Conservation (phyloP, 2,329 filamentous ascomycete species). For the Nannizziopsis barbatae region DNA sequence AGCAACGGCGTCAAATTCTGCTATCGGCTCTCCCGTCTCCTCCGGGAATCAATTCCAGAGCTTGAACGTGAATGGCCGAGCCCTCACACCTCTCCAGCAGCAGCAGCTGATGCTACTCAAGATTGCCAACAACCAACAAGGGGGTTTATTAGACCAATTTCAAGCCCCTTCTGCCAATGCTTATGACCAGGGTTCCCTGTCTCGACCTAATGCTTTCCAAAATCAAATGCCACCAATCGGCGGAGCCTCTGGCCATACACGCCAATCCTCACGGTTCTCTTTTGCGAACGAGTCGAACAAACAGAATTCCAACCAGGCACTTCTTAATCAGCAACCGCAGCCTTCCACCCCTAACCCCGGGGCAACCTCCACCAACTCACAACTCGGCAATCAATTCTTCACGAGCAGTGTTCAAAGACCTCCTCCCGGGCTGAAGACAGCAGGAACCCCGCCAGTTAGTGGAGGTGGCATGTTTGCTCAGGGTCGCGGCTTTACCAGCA, state of each 20-base stretch:
- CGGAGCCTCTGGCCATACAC: constrained; percentile 57
- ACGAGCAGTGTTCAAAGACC: constrained; percentile 78
- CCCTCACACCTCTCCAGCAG: constrained; percentile 71
- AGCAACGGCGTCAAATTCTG: constrained; percentile 36
- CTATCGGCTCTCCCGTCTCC: constrained; percentile 33
- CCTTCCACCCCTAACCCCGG: constrained; percentile 30
- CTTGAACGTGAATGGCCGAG: constrained; percentile 55
- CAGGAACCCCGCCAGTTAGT: constrained; percentile 76
- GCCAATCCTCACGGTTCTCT: constrained; percentile 76
- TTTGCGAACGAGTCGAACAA: constrained; percentile 61
- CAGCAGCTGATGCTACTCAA: constrained; percentile 58
- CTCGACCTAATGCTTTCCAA: constrained; percentile 37
- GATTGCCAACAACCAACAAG: constrained; percentile 47
- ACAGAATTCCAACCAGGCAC: constrained; percentile 50
- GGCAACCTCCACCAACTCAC: constrained; percentile 29
- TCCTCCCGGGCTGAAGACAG: constrained; percentile 88
- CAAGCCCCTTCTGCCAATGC: constrained; percentile 24
- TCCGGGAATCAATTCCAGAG: constrained; percentile 38
- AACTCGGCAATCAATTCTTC: constrained; percentile 59
- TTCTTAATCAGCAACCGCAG: constrained; percentile 43
- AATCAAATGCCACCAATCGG: constrained; percentile 39
- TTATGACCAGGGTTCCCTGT: constrained; percentile 35
- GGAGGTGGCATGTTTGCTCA: constrained; percentile 79
- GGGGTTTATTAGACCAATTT: constrained; percentile 42
- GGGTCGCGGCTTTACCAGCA: constrained; percentile 67